Evolutionary conservation across 2,329 filamentous ascomycete genomes (phyloP).

Genomic region (Triangularia verruculosa): DNA sequence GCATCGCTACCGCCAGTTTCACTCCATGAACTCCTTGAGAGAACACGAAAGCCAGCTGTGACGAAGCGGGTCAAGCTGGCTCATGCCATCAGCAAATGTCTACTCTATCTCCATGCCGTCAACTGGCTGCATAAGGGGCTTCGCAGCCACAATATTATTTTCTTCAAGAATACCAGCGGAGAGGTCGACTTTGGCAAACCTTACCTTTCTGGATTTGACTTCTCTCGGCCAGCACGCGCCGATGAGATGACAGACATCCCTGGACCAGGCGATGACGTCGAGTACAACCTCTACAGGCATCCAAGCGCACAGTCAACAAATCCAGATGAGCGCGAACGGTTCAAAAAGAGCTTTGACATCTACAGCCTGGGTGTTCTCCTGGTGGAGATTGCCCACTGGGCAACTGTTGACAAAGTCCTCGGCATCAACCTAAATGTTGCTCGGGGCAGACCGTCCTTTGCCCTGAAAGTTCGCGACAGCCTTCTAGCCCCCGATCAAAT

Average conservation of each 20-base stretch:
- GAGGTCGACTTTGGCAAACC: slow-evolving; percentile 32
- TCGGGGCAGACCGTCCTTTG: slow-evolving; percentile 24
- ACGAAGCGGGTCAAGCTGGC: slow-evolving; percentile 52
- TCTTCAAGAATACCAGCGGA: slow-evolving; percentile 41
- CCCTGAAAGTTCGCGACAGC: slow-evolving; percentile 26
- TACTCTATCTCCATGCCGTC: slow-evolving; percentile 52
- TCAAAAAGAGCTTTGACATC: slow-evolving; percentile 41
- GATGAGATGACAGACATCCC: slow-evolving; percentile 38
- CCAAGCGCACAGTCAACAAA: slow-evolving; percentile 39
- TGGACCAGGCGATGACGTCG: slow-evolving; percentile 38
- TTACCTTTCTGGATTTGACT: slow-evolving; percentile 41
- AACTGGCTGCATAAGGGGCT: slow-evolving; percentile 51
- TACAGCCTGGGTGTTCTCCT: slow-evolving; percentile 50
- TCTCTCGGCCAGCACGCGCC: slow-evolving; percentile 39
- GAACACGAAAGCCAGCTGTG: slow-evolving; percentile 44
- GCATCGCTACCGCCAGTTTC: slow-evolving; percentile 42
- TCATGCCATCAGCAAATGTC: slow-evolving; percentile 48
- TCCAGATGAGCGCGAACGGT: slow-evolving; percentile 37
- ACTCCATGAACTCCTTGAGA: slow-evolving; percentile 45
- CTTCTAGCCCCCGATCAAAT: slow-evolving; percentile 25
- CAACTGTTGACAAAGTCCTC: slow-evolving; percentile 27
- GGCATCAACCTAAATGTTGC: slow-evolving; percentile 24
- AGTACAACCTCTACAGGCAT: slow-evolving; percentile 44
- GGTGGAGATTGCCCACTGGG: slow-evolving; percentile 43
- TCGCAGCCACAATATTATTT: slow-evolving; percentile 41